Base-by-base conservation (phyloP, 2,329 filamentous ascomycete genomes). In the Pestalotiopsis sp. region DNA sequence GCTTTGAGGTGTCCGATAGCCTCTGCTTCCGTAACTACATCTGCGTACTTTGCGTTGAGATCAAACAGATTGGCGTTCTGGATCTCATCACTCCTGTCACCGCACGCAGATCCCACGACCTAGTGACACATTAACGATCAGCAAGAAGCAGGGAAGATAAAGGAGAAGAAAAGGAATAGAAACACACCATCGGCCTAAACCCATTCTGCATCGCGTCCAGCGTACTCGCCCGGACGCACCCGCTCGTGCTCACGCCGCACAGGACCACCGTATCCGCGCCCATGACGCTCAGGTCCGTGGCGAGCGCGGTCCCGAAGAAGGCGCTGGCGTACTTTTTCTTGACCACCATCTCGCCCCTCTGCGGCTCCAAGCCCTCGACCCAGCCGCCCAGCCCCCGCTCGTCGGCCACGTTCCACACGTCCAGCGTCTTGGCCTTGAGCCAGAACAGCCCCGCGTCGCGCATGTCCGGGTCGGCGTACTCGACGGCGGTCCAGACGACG, bases 241-340 rank as follows among this genome's bases (percentile, higher is more conserved):
- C 83, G 68, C 79, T 81, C 14, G 83, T 85, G 74, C 82, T 83
- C 57, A 85, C 83, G 20, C 83, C 83, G 70, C 83, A 84, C 17
- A 85, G 75, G 6, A 85, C 81, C 25, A 84, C 72, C 6, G 82
- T 83, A 69, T 85, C 82, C n/a, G 82, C 75, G 36, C 76, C 76
- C 63, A 78, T 73, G 4, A 81, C 69, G 23, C 78, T 77, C 41
- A 84, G 76, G 52, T 82, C 77, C 1, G 80, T 80, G 27, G 78
- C 78, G 52, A 85, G 77, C 6, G 81, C 78, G 27, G 83, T 85
- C 14, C 81, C 83, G 69, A 85, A 83, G 73, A 85, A 84, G 1
- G 80, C 81, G 67, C 79, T 82, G 9, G 83, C 77, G 71, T 83
- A 82, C 69, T 80, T 81, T 77, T 85, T 85, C 59, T 76, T 75